Evolutionary conservation across 805 yeast genomes (phyloP).

Genomic region (Middelhovenomyces tepae): DNA sequence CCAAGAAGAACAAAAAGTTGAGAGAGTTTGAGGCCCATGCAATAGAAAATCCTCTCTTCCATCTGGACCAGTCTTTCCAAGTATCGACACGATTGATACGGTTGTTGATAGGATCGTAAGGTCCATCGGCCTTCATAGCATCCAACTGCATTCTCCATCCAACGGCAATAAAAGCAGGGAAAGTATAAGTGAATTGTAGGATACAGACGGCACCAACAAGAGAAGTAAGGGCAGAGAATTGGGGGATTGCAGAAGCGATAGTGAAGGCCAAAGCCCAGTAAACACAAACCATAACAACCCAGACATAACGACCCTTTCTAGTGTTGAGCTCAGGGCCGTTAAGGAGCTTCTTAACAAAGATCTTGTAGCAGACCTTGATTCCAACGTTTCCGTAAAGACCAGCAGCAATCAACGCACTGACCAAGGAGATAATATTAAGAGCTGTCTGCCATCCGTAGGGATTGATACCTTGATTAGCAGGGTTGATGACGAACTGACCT

Average conservation of each 20-base stretch:
- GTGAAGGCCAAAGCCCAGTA: constrained; percentile 39
- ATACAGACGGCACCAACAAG: constrained; percentile 38
- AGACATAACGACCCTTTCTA: constrained; percentile 28
- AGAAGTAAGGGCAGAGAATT: constrained; percentile 31
- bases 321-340: constrained; percentile 28
- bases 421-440: constrained; percentile 29
- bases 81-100: constrained; percentile 19
- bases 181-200: constrained; percentile 38
- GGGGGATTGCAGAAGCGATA: constrained; percentile 38
- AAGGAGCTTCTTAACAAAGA: constrained; percentile 28
- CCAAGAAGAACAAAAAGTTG: constrained; percentile 23
- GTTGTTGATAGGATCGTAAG: constrained; percentile 18
- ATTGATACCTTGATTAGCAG: constrained; percentile 37
- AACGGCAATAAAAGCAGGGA: constrained; percentile 28
- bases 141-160: constrained; percentile 21
- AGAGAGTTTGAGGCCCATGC: constrained; percentile 19
- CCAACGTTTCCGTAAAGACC: constrained; percentile 41
- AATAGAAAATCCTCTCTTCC: constrained; percentile 25
- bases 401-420: constrained; percentile 37
- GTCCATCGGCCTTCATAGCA: constrained; percentile 25
- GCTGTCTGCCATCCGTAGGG: constrained; percentile 32
- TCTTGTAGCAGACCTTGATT: constrained; percentile 36
- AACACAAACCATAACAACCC: constrained; percentile 30
- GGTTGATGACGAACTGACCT: constrained; percentile 37
- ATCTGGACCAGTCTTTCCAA: constrained; percentile 29